Conservation (phyloP, 2,329 filamentous ascomycete genomes). For the Golovinomyces cichoracearum region DNA sequence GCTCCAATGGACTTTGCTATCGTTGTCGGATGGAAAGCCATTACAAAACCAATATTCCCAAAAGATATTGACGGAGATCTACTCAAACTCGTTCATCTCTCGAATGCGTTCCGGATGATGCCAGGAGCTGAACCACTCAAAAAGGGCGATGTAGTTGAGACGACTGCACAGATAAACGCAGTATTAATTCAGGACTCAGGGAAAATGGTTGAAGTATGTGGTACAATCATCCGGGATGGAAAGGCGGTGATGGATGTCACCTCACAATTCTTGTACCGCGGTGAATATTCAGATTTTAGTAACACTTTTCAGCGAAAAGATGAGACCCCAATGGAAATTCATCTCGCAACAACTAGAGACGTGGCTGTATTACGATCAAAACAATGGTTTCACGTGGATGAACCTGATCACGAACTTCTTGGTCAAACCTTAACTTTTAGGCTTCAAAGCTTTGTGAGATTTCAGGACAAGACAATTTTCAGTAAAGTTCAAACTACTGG, state of each 20-base stretch:
- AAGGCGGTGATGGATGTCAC: constrained; percentile 92
- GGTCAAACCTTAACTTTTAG: constrained; percentile 92
- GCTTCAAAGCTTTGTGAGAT: constrained; percentile 68
- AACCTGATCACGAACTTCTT: constrained; percentile 63
- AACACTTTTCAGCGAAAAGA: constrained; percentile 97
- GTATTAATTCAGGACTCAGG: constrained; percentile 95
- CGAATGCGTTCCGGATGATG: constrained; percentile 95
- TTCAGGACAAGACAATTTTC: constrained; percentile 85
- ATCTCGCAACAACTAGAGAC: constrained; percentile 68
- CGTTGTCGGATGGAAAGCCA: constrained; percentile 96
- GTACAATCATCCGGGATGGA: constrained; percentile 67
- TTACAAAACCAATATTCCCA: constrained; percentile 97
- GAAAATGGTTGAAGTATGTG: constrained; percentile 99
- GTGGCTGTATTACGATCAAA: constrained; percentile 85
- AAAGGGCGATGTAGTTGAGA: constrained; percentile 80
- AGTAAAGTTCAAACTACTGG: constrained; percentile 78
- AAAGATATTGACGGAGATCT: constrained; percentile 87
- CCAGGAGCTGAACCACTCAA: constrained; percentile 83
- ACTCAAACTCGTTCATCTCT: constrained; percentile 84
- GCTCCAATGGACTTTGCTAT: constrained; percentile 98
- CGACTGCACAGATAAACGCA: constrained; percentile 85
- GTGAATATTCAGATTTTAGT: constrained; percentile 73
- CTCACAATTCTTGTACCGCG: constrained; percentile 92
- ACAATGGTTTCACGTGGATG: constrained; percentile 83
- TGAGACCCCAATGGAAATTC: constrained; percentile 82